Conservation (phyloP, 1,284 basidiomycete species). For the Inonotus obliquus region DNA sequence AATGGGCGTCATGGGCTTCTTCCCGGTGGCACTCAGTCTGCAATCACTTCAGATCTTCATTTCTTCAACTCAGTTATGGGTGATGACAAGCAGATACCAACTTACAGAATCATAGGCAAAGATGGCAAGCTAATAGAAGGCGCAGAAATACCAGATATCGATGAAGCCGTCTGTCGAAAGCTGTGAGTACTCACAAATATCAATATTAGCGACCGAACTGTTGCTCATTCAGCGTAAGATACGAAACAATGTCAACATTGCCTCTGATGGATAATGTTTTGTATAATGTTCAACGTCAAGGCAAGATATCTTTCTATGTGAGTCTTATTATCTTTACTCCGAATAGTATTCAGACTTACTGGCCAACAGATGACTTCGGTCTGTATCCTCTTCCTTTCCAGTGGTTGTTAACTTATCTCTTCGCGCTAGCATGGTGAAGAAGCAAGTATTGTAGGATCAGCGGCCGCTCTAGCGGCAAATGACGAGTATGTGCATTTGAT, state of each 20-base stretch:
- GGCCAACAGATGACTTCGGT: conserved; percentile 67
- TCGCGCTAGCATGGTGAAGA: conserved; percentile 77
- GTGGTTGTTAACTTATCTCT: conserved; percentile 6
- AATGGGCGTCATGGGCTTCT: conserved; percentile 37
- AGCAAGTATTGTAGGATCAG: conserved; percentile 86
- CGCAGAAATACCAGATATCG: conserved; percentile 70
- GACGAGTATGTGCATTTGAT: conserved; percentile 69
- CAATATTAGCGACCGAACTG: too few relatives aligned
- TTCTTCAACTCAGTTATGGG: conserved; percentile 75
- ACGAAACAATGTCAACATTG: conserved; percentile 80
- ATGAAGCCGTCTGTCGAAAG: conserved; percentile 64
- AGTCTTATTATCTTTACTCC: background rate
- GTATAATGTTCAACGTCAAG: conserved; percentile 90
- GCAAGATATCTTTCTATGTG: conserved; percentile 92
- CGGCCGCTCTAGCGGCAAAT: conserved; percentile 75
- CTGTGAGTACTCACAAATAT: conserved; percentile 43
- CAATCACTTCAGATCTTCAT: conserved; percentile 59
- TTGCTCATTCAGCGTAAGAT: conserved; percentile 35
- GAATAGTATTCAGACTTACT: background rate
- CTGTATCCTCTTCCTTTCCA: conserved; percentile 27
- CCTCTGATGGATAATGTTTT: conserved; percentile 85
- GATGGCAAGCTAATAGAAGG: conserved; percentile 68
- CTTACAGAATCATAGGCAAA: conserved; percentile 79
- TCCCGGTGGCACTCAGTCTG: conserved; percentile 54
- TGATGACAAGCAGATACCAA: conserved; percentile 64